These are phyloP conservation scores for Eragrostis tef DNA, from an alignment of 202 grass and related monocot species.

Conservation along the genomic window DNA sequence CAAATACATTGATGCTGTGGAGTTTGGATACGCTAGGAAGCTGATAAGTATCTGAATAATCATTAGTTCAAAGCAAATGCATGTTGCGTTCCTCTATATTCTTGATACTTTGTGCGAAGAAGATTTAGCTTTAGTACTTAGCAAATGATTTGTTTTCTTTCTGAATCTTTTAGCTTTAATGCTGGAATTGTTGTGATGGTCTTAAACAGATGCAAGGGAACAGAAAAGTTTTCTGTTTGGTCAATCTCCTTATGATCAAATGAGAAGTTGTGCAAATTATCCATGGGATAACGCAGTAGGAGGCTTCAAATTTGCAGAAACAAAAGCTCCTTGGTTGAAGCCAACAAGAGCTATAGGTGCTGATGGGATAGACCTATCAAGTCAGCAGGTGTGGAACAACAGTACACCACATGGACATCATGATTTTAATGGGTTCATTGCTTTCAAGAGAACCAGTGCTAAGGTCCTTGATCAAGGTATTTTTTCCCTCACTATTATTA, in stretches of 20 bases:
- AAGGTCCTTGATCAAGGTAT: slow-evolving; percentile 73
- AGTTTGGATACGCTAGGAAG: slow-evolving; percentile 30
- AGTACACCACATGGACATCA: slow-evolving; percentile 49
- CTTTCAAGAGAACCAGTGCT: slow-evolving; percentile 57
- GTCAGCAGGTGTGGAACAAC: slow-evolving; percentile 48
- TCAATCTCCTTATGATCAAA: slow-evolving; percentile 61
- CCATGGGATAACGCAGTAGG: slow-evolving; percentile 63
- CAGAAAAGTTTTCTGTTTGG: slow-evolving; percentile 59
- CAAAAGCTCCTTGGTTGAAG: slow-evolving; percentile 72
- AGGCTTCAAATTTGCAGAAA: slow-evolving; percentile 66
- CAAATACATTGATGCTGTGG: slow-evolving; percentile 1
- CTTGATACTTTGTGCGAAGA: not conserved
- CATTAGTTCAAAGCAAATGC: slow-evolving; percentile 12
- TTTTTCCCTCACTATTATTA: not conserved
- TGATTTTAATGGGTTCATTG: slow-evolving; percentile 63
- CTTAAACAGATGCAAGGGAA: slow-evolving; percentile 70
- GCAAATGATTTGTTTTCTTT: slow-evolving; percentile 28
- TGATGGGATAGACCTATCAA: slow-evolving; percentile 49
- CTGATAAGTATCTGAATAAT: slow-evolving; percentile 7
- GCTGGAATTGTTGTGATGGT: slow-evolving; percentile 22
- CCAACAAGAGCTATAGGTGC: slow-evolving; percentile 45
- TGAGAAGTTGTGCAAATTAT: slow-evolving; percentile 58
- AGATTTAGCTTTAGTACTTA: slow-evolving; percentile 7
- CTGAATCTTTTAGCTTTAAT: slow-evolving; percentile 34
- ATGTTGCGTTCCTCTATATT: slow-evolving; percentile 5